Evolutionary conservation across 2,329 filamentous ascomycete genomes (phyloP).

Genomic region (Hypoxylon sp.): DNA sequence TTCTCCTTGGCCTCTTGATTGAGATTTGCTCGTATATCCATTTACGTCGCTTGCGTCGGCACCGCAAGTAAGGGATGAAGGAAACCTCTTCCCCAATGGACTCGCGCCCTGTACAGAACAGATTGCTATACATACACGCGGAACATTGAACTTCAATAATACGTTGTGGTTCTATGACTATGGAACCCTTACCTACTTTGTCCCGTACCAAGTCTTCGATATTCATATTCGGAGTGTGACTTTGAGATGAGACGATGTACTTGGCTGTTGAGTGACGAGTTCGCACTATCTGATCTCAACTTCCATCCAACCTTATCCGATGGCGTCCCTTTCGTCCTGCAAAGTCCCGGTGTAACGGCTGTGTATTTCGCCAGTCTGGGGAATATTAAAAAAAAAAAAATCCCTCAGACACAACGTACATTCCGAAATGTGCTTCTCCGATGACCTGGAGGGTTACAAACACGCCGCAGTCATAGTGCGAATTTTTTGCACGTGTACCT

Average conservation of each 20-base stretch:
- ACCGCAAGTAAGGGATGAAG: conserved; percentile 19
- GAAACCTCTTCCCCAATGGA: neutral
- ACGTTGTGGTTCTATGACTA: conserved; percentile 1
- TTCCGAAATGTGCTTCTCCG: conserved; percentile 4
- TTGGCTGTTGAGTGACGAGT: conserved; percentile 14
- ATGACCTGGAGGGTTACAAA: conserved; percentile 22
- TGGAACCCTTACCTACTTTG: conserved; percentile 6
- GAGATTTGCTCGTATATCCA: conserved; percentile 10
- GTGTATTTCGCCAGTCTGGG: conserved; percentile 8
- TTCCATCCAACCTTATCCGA: conserved; percentile 23
- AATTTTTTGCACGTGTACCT: conserved; percentile 23
- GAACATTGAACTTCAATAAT: neutral
- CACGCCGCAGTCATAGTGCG: conserved; percentile 18
- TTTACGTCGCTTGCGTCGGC: conserved; percentile 16
- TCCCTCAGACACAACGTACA: conserved; percentile 20
- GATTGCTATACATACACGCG: neutral
- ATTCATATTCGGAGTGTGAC: conserved; percentile 20
- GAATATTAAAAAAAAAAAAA: conserved; percentile 29
- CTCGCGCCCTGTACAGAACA: neutral
- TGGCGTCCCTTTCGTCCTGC: conserved; percentile 23
- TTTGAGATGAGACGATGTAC: conserved; percentile 29
- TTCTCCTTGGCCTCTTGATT: conserved; percentile 5
- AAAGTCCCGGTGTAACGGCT: conserved; percentile 30
- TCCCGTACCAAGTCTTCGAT: conserved; percentile 6
- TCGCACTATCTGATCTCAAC: conserved; percentile 18